These are phyloP conservation scores for Cyberlindnera petersonii DNA, from an alignment of 805 yeast species.

Conservation along the genomic window DNA sequence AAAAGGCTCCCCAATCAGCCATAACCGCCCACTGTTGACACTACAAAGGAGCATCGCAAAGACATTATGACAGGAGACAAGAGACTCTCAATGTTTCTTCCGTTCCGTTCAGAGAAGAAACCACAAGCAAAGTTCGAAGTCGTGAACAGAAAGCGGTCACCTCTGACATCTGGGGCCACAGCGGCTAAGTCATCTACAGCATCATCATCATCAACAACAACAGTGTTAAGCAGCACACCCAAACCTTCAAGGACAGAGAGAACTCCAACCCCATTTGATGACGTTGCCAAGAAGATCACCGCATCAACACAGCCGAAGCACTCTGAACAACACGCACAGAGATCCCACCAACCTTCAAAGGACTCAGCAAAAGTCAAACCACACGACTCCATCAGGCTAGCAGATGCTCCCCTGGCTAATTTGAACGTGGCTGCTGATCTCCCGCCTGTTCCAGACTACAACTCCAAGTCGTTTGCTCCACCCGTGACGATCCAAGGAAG, in stretches of 20 bases:
- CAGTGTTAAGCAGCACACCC: no score
- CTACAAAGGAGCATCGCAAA: background rate
- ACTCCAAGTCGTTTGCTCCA: constrained; percentile 22
- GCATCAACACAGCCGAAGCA: constrained; percentile 1
- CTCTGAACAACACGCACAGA: no score
- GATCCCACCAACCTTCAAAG: background rate
- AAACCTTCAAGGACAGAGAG: background rate
- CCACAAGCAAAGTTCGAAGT: constrained; percentile 25
- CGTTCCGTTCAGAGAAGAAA: constrained; percentile 20
- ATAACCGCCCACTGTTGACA: no score
- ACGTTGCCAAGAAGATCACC: constrained; percentile 4
- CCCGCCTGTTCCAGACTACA: constrained; percentile 29
- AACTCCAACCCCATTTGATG: constrained; percentile 7
- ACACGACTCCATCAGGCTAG: constrained; percentile 3
- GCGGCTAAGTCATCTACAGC: constrained; percentile 3
- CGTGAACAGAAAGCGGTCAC: constrained; percentile 26
- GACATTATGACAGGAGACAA: constrained; percentile 17
- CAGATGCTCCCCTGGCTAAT: constrained; percentile 14
- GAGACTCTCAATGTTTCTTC: constrained; percentile 25
- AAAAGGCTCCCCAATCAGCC: background rate
- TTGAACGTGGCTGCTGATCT: constrained; percentile 15
- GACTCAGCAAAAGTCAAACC: constrained; percentile 1
- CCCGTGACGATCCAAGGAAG: constrained; percentile 29
- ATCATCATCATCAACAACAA: background rate
- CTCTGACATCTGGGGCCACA: constrained; percentile 8